phyloP scores from a whole-genome alignment of 2,329 filamentous ascomycete species.

The Nannizzia gypsea region DNA sequence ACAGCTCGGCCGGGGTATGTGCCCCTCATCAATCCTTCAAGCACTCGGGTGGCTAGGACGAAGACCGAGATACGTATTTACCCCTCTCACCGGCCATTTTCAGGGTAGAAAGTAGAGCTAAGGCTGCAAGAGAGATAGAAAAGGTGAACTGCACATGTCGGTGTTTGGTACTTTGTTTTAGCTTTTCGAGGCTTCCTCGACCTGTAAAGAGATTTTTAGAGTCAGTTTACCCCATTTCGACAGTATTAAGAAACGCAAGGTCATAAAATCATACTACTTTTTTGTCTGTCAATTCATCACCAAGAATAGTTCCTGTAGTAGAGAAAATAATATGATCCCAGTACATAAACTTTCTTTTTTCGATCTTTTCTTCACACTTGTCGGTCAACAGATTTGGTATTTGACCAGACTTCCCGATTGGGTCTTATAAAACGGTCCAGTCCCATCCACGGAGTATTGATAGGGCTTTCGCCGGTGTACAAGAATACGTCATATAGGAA shows the following conservation, averaged over 20 bases:
- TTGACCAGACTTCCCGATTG: slow-evolving; percentile 13
- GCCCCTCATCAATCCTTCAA: not conserved
- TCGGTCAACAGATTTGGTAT: slow-evolving; percentile 8
- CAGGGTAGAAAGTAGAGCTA: not conserved
- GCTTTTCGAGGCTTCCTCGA: not conserved
- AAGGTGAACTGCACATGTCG: not conserved
- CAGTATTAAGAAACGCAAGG: not conserved
- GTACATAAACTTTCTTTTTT: not conserved
- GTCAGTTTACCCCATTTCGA: not conserved
- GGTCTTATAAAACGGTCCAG: slow-evolving; percentile 41
- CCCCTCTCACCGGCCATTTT: not conserved
- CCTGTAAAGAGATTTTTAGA: not conserved
- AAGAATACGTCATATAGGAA: slow-evolving; percentile 57
- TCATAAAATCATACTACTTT: not conserved
- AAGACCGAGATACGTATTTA: not conserved
- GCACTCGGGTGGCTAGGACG: not conserved
- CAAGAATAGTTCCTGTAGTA: not conserved
- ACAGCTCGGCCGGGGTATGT: not conserved
- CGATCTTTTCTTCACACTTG: not conserved
- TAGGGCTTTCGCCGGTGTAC: slow-evolving; percentile 57
- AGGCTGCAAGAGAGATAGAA: too few species aligned
- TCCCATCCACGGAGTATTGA: slow-evolving; percentile 57
- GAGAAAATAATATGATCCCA: not conserved
- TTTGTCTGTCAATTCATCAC: not conserved
- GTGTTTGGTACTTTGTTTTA: not conserved